Conservation (phyloP, 2,329 filamentous ascomycete species). For the Arthrobotrys conoides region DNA sequence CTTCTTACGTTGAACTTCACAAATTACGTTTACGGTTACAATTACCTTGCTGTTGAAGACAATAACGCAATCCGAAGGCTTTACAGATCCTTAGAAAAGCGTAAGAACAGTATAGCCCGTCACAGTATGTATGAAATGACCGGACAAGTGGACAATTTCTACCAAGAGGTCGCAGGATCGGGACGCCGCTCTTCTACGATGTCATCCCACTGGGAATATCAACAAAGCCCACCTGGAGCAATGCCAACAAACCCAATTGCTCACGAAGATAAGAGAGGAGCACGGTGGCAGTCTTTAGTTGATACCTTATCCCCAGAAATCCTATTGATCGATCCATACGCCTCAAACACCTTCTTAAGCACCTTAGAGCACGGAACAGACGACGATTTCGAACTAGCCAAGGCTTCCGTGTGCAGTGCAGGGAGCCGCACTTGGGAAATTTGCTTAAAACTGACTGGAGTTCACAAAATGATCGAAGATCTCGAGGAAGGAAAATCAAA, state of each 20-base stretch:
- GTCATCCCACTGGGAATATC: conserved; percentile 46
- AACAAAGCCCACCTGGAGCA: conserved; percentile 27
- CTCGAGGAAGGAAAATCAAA: conserved; percentile 53
- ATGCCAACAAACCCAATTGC: conserved; percentile 60
- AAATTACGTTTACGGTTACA: conserved; percentile 58
- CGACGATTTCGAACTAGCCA: conserved; percentile 55
- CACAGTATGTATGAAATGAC: conserved; percentile 57
- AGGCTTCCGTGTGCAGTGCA: conserved; percentile 43
- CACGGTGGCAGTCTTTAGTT: conserved; percentile 54
- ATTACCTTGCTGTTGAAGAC: conserved; percentile 53
- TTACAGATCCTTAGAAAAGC: conserved; percentile 49
- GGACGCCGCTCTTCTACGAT: conserved; percentile 30
- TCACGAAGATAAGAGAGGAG: conserved; percentile 51
- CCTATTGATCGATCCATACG: conserved; percentile 52
- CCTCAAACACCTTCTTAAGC: conserved; percentile 51
- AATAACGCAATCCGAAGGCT: conserved; percentile 53
- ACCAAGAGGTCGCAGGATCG: conserved; percentile 45
- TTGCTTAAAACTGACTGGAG: conserved; percentile 55
- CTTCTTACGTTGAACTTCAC: conserved; percentile 50
- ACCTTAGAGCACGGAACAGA: conserved; percentile 51
- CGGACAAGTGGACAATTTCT: conserved; percentile 52
- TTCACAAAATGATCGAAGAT: conserved; percentile 58
- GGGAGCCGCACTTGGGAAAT: conserved; percentile 55
- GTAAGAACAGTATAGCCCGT: conserved; percentile 46
- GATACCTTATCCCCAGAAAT: conserved; percentile 58